A percentile compares a stretch with the other conserved stretches of the same genome.
phyloP scores from a whole-genome alignment of 306 rosid genomes.

The Sindora glabra region DNA sequence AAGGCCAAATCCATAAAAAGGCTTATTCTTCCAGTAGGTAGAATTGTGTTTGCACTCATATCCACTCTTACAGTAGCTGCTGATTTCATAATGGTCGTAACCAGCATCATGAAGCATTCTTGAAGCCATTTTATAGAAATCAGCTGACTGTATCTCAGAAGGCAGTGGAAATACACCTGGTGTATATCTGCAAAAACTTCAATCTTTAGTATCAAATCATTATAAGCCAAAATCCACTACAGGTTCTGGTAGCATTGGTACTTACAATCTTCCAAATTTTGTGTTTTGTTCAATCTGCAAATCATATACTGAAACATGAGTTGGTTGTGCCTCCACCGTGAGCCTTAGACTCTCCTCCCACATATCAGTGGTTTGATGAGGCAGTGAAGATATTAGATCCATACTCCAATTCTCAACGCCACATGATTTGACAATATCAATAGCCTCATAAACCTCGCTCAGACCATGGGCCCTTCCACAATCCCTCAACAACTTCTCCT shows the following conservation, averaged over 20 bases:
- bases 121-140: constrained; percentile 79
- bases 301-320: constrained; percentile 87
- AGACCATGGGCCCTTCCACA: constrained; percentile 93
- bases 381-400: constrained; percentile 86
- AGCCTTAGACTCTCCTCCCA: constrained; percentile 84
- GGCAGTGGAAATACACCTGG: constrained; percentile 91
- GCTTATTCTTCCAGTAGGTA: constrained; percentile 81
- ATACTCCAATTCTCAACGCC: constrained; percentile 86
- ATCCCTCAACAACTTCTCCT: constrained; percentile 60
- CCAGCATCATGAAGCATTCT: constrained; percentile 47
- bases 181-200: constrained; percentile 49
- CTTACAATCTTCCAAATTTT: constrained; percentile 76
- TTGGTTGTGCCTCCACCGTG: constrained; percentile 55
- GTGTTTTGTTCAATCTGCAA: constrained; percentile 88
- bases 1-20: constrained; percentile 83
- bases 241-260: background rate
- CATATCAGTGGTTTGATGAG: constrained; percentile 69
- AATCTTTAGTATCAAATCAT: constrained; percentile 17
- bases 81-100: constrained; percentile 79
- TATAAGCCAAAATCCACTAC: background rate
- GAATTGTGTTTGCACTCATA: constrained; percentile 83
- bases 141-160: constrained; percentile 71
- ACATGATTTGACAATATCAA: constrained; percentile 52
- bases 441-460: constrained; percentile 72
- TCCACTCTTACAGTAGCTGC: constrained; percentile 80